Evolutionary conservation across 192 early-diverging fungal genomes (phyloP), one percentile per base, ranked within the genome.

Genomic region (Coemansia biformis): DNA sequence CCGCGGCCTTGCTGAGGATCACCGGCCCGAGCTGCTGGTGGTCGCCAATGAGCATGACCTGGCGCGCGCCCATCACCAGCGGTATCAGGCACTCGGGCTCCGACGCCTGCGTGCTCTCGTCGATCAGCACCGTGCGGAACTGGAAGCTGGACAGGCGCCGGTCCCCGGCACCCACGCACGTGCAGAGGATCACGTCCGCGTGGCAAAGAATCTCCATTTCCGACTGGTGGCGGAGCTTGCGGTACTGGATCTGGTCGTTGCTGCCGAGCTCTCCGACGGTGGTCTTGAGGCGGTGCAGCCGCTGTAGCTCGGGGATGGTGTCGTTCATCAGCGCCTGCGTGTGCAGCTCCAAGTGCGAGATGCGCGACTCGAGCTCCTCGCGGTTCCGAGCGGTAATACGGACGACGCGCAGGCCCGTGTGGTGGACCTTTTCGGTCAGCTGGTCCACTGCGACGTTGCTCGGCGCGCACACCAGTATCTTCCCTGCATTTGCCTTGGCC

Each of bases 401-500:
- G 19, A 98, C 96, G 13, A 95, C 91, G 38, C 92, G 92, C 21
- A 99, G 77, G 1, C 93, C 90, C 1, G 94, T 97, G 19, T 78
- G 79, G 63, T 98, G 90, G 45, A 99, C 92, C 65, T 96, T 96
- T 54, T 92, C 92, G 1, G 96, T 91, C 50, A 99, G 66, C 64
- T 99, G 96, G 72, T 99, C 95, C 1, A 99, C 96, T 23, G 96
- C 96, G 5, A 99, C 94, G 63, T 99, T 99, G 63, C 88, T 91
- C n/a, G 96, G 93, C 0, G 96, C 96, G 56, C 90, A 94, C 0
- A 99, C 96, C 36, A 99, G 73, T n/a, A 99, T 84, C 74, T 94
- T 92, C 11, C 86, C 87, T 45, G 77, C 69, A 62, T 88, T 90
- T 76, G 89, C 85, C 58, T 87, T 87, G 31, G 90, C 89, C 12